These are phyloP conservation scores for Ophiostoma fasciatum DNA, from an alignment of 2,329 filamentous ascomycete species.

Conservation along the genomic window DNA sequence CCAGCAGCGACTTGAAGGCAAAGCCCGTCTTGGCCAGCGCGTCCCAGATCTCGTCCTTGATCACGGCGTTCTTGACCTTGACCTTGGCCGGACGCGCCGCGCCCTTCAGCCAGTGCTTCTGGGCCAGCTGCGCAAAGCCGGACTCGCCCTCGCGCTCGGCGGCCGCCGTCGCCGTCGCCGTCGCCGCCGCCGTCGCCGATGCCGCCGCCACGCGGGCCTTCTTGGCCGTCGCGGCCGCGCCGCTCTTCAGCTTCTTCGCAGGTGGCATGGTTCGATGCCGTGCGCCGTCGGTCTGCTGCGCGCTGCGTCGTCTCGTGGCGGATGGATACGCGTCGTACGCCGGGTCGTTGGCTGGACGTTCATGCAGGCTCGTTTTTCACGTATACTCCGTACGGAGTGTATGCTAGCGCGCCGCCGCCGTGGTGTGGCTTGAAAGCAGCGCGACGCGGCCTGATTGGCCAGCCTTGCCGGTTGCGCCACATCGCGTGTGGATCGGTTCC, in stretches of 20 bases:
- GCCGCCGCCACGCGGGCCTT: slow-evolving; percentile 24
- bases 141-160: slow-evolving; percentile 57
- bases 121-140: slow-evolving; percentile 62
- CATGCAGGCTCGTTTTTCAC: no score
- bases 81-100: slow-evolving; percentile 45
- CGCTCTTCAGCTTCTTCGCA: slow-evolving; percentile 43
- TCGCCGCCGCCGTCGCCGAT: slow-evolving; percentile 23
- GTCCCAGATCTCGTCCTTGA: slow-evolving; percentile 85
- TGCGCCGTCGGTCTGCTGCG: background rate
- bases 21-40: slow-evolving; percentile 71
- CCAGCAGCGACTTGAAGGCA: slow-evolving; percentile 58
- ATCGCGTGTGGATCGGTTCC: background rate
- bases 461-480: slow-evolving; percentile 9
- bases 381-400: background rate
- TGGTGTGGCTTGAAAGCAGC: slow-evolving; percentile 4
- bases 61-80: slow-evolving; percentile 67
- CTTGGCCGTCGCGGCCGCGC: slow-evolving; percentile 27
- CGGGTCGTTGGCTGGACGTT: background rate
- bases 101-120: slow-evolving; percentile 67
- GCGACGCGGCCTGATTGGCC: slow-evolving; percentile 3
- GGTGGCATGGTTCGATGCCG: slow-evolving; percentile 32
- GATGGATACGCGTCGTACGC: background rate
- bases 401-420: background rate
- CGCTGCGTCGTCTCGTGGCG: background rate
- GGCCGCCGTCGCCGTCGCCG: slow-evolving; percentile 49